Conservation (phyloP, 352 stramenopile genomes). For the Pythium rhizo-oryzae region DNA sequence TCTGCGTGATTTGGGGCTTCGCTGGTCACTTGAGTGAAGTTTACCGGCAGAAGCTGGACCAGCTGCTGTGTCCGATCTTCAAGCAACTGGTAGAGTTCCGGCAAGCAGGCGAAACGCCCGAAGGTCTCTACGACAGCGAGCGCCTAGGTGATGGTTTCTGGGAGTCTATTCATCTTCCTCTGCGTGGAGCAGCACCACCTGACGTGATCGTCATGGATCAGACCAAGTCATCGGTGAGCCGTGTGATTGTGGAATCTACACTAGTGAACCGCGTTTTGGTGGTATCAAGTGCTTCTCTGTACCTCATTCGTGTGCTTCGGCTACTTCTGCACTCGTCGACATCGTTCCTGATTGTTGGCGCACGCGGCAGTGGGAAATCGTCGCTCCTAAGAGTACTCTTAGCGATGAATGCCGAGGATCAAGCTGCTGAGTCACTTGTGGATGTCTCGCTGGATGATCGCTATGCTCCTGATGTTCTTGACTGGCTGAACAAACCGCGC, state of each 20-base stretch:
- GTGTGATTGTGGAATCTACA: constrained; percentile 31
- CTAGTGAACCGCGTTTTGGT: constrained; percentile 41
- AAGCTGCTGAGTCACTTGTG: constrained; percentile 42
- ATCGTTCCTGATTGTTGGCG: constrained; percentile 53
- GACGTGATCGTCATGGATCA: constrained; percentile 1
- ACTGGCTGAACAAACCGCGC: constrained; percentile 48
- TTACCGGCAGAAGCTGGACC: constrained; percentile 51
- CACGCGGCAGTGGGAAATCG: constrained; percentile 52
- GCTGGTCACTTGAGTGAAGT: constrained; percentile 43
- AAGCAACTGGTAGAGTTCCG: constrained; percentile 44
- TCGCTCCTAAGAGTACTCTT: constrained; percentile 47
- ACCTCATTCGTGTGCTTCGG: constrained; percentile 41
- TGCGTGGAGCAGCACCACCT: constrained; percentile 6
- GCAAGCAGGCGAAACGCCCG: constrained; percentile 34
- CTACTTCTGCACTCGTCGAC: constrained; percentile 39
- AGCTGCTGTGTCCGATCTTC: constrained; percentile 39
- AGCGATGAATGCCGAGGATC: constrained; percentile 40
- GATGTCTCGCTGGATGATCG: constrained; percentile 53
- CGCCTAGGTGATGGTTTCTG: constrained; percentile 43
- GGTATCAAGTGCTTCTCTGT: constrained; percentile 26
- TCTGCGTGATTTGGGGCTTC: constrained; percentile 58
- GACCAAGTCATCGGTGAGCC: constrained; percentile 7
- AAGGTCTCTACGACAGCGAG: constrained; percentile 41
- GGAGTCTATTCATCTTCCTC: constrained; percentile 32
- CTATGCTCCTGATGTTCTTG: constrained; percentile 39